These are phyloP conservation scores for Tubosaeta sp. DNA, from an alignment of 768 basidiomycete species.

Conservation along the genomic window DNA sequence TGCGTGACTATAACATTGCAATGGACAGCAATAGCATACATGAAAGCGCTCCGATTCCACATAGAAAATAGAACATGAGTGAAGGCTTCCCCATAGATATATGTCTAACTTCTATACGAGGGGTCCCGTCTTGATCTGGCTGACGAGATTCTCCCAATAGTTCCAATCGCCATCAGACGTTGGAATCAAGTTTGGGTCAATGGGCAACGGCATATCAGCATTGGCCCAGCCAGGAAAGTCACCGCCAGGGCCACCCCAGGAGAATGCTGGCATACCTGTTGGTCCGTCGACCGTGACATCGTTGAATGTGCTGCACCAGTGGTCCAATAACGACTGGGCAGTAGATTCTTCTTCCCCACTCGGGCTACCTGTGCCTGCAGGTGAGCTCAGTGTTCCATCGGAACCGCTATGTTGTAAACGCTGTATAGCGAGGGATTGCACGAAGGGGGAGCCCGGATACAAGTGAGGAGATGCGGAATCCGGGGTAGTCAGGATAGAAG, in stretches of 20 bases:
- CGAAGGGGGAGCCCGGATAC: constrained; percentile 27
- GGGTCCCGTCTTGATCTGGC: constrained; percentile 40
- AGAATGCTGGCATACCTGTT: constrained; percentile 42
- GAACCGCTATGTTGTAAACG: constrained; percentile 49
- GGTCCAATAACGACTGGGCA: constrained; percentile 75
- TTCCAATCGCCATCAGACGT: constrained; percentile 67
- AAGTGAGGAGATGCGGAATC: constrained; percentile 19
- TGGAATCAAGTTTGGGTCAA: constrained; percentile 43
- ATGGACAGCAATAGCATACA: constrained; percentile 7
- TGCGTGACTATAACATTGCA: neutral
- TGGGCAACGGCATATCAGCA: constrained; percentile 35
- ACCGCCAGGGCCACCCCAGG: constrained; percentile 58
- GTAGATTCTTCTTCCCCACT: constrained; percentile 67
- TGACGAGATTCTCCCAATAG: constrained; percentile 81
- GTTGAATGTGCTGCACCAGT: constrained; percentile 81
- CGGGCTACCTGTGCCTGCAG: constrained; percentile 67
- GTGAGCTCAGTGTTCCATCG: constrained; percentile 50
- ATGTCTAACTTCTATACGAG: constrained; percentile 20
- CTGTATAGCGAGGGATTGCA: constrained; percentile 51
- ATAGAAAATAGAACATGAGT: constrained; percentile 6
- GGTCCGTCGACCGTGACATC: constrained; percentile 55
- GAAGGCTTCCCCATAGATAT: constrained; percentile 9
- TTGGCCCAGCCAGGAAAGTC: constrained; percentile 56
- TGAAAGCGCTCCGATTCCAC: neutral
- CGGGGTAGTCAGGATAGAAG: constrained; percentile 21